Evolutionary conservation across 2,329 filamentous ascomycete species (phyloP).

Genomic region (Allantophomopsis lycopodina): DNA sequence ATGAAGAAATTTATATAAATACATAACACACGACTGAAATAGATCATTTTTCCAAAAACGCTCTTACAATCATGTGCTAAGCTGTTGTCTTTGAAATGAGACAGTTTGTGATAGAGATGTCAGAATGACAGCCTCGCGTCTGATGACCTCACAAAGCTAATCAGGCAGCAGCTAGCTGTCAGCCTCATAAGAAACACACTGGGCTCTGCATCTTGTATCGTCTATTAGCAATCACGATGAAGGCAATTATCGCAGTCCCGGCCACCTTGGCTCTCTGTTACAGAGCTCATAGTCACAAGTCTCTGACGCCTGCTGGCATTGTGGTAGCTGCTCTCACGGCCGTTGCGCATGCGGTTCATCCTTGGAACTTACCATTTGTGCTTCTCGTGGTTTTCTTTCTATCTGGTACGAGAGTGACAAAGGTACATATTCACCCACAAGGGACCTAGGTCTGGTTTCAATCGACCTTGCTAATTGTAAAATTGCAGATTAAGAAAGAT

Average conservation of each 20-base stretch:
- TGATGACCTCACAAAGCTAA: too few relatives aligned
- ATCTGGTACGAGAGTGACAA: conserved; percentile 70
- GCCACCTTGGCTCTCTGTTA: conserved; percentile 46
- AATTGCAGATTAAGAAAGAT: conserved; percentile 63
- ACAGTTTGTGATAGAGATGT: too few relatives aligned
- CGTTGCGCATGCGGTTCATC: conserved; percentile 73
- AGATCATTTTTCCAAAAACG: too few relatives aligned
- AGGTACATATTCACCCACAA: conserved; percentile 36
- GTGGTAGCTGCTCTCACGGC: conserved; percentile 61
- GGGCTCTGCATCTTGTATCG: too few relatives aligned
- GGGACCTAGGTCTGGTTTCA: not conserved
- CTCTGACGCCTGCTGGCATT: conserved; percentile 67
- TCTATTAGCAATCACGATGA: conserved; percentile 27
- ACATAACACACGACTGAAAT: too few relatives aligned
- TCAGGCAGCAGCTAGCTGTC: too few relatives aligned
- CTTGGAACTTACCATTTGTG: conserved; percentile 83
- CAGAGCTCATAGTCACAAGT: conserved; percentile 58
- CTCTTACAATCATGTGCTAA: too few relatives aligned
- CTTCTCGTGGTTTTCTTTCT: conserved; percentile 78
- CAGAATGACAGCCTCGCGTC: too few relatives aligned
- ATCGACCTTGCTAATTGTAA: not conserved
- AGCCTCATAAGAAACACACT: too few relatives aligned
- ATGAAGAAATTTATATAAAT: too few relatives aligned
- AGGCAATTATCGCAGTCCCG: conserved; percentile 40
- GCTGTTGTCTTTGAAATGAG: too few relatives aligned